Evolutionary conservation across 202 grass and related monocot genomes (phyloP).

Genomic region (Setaria italica): DNA sequence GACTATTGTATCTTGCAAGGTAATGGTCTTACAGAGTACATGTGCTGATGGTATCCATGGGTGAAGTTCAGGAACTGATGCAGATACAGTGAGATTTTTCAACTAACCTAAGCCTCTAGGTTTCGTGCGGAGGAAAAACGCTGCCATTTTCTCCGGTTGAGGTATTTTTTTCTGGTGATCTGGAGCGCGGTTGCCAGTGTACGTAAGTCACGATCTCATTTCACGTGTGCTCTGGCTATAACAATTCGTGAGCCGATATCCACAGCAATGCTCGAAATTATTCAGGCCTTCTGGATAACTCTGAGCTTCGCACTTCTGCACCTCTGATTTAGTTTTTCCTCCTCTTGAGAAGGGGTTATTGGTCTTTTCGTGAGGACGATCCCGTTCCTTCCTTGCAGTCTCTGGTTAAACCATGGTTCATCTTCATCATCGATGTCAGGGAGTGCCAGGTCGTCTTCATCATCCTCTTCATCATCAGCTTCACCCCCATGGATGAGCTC

Average conservation of each 20-base stretch:
- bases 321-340: conserved; percentile 92
- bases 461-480: conserved; percentile 4
- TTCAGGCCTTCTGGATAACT: conserved; percentile 74
- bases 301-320: conserved; percentile 99
- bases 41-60: background rate
- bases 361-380: conserved; percentile 86
- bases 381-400: conserved; percentile 67
- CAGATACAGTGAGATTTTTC: background rate
- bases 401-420: conserved; percentile 70
- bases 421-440: conserved; percentile 47
- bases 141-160: background rate
- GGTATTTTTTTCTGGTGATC: conserved; percentile 1
- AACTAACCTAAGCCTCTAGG: conserved; percentile 42
- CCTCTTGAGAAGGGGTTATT: conserved; percentile 79
- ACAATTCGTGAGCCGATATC: background rate
- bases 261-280: background rate
- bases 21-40: conserved; percentile 12
- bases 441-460: background rate
- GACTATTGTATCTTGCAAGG: conserved; percentile 12
- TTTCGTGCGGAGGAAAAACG: background rate
- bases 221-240: background rate
- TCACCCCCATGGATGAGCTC: conserved; percentile 60
- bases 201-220: background rate
- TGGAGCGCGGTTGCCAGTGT: background rate
- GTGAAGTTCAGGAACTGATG: background rate